These are phyloP conservation scores for Mucor indicus DNA, from an alignment of 371 early-diverging fungal species.

Conservation along the genomic window DNA sequence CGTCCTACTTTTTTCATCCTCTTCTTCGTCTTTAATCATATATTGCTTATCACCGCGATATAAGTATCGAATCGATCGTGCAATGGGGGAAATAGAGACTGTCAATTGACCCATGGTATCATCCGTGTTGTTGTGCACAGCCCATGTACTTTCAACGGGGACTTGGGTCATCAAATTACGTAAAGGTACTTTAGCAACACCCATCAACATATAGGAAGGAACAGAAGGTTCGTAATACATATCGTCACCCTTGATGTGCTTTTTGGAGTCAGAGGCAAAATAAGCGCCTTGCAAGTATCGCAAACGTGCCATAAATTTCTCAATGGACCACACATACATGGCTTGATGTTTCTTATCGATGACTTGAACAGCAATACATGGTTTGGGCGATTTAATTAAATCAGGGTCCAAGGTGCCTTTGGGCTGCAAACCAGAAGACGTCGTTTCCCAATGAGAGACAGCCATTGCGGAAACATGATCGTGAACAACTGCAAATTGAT, in stretches of 20 bases:
- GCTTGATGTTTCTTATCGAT: slow-evolving; percentile 62
- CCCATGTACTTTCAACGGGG: slow-evolving; percentile 42
- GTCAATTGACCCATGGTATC: slow-evolving; percentile 47
- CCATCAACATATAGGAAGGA: slow-evolving; percentile 57
- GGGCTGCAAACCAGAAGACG: slow-evolving; percentile 14
- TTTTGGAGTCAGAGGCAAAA: slow-evolving; percentile 60
- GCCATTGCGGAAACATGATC: slow-evolving; percentile 39
- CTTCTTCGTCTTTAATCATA: slow-evolving; percentile 2
- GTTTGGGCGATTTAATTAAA: slow-evolving; percentile 38
- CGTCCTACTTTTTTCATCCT: slow-evolving; percentile 10
- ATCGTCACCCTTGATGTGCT: slow-evolving; percentile 66
- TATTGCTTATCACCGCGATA: slow-evolving; percentile 3
- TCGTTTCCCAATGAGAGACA: slow-evolving; percentile 54
- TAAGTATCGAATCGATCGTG: slow-evolving; percentile 26
- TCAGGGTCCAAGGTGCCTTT: slow-evolving; percentile 37
- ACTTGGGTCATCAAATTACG: slow-evolving; percentile 46
- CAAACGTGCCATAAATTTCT: slow-evolving; percentile 51
- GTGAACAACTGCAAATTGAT: slow-evolving; percentile 67
- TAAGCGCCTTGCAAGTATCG: slow-evolving; percentile 56
- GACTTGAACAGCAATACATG: slow-evolving; percentile 61
- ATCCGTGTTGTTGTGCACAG: slow-evolving; percentile 54
- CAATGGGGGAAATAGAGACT: slow-evolving; percentile 51
- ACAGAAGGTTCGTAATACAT: slow-evolving; percentile 60
- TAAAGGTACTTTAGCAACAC: slow-evolving; percentile 50
- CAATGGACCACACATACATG: slow-evolving; percentile 69